Evolutionary conservation across 2,329 filamentous ascomycete genomes (phyloP).

Genomic region (Furcasterigmium furcatum): DNA sequence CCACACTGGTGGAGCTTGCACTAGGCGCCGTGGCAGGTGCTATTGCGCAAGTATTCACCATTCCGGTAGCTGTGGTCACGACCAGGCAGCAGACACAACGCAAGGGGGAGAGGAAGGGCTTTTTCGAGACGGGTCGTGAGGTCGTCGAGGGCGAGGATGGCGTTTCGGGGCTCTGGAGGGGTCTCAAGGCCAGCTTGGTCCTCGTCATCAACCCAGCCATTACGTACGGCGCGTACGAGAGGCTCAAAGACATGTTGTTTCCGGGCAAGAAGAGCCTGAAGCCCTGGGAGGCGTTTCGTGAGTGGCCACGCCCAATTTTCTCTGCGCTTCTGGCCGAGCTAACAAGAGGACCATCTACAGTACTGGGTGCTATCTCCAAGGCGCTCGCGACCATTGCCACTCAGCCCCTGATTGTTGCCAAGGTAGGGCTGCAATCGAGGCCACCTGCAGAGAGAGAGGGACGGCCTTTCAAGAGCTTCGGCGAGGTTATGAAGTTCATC

Average conservation of each 20-base stretch:
- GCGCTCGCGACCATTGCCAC: slow-evolving; percentile 86
- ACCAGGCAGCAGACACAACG: slow-evolving; percentile 93
- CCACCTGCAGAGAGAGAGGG: slow-evolving; percentile 81
- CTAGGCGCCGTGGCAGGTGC: slow-evolving; percentile 87
- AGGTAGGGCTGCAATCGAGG: slow-evolving; percentile 92
- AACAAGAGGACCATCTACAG: slow-evolving; percentile 46
- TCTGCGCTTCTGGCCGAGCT: background rate
- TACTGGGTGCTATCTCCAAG: slow-evolving; percentile 91
- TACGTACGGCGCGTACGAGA: slow-evolving; percentile 95
- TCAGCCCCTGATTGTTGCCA: slow-evolving; percentile 94
- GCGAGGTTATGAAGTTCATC: slow-evolving; percentile 94
- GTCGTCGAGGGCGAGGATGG: slow-evolving; percentile 91
- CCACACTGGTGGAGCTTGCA: slow-evolving; percentile 77
- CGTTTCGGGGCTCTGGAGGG: slow-evolving; percentile 85
- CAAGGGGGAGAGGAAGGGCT: slow-evolving; percentile 78
- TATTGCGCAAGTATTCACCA: slow-evolving; percentile 91
- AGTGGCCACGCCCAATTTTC: slow-evolving; percentile 35
- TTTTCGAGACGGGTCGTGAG: slow-evolving; percentile 84
- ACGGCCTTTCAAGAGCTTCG: slow-evolving; percentile 89
- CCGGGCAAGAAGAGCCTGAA: slow-evolving; percentile 72
- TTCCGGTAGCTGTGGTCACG: slow-evolving; percentile 92
- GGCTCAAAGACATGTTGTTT: slow-evolving; percentile 74
- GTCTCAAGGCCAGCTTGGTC: slow-evolving; percentile 91
- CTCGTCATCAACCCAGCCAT: slow-evolving; percentile 95
- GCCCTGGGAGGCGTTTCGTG: slow-evolving; percentile 88